These are phyloP conservation scores for Echinosophora koreensis DNA, from an alignment of 306 rosid species.

Conservation along the genomic window DNA sequence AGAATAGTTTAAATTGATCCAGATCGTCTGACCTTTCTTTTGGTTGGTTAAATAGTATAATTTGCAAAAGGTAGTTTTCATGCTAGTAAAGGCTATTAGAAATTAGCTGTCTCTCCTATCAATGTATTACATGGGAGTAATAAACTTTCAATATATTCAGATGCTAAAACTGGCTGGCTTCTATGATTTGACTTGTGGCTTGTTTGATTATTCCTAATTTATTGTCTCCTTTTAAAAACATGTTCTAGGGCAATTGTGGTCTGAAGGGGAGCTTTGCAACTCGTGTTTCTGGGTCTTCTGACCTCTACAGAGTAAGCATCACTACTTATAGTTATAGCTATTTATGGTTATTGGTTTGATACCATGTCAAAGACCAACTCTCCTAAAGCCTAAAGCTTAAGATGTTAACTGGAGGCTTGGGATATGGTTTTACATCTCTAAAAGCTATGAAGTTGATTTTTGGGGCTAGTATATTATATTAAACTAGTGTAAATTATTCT, in stretches of 20 bases:
- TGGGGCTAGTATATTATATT: conserved; percentile 25
- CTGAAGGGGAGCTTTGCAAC: conserved; percentile 94
- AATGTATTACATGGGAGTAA: conserved; percentile 20
- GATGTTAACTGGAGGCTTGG: conserved; percentile 15
- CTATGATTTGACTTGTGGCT: conserved; percentile 32
- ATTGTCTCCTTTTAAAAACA: conserved; percentile 39
- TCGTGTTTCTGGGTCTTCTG: conserved; percentile 96
- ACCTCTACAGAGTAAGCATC: conserved; percentile 81
- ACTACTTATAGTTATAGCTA: conserved; percentile 20
- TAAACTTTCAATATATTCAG: conserved; percentile 18
- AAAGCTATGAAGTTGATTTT: conserved; percentile 16
- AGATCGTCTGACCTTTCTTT: conserved; percentile 28
- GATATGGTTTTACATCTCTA: conserved; percentile 7
- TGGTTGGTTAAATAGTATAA: conserved; percentile 23
- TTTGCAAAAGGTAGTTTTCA: conserved; percentile 28
- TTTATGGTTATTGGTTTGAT: conserved; percentile 14
- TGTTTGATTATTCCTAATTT: conserved; percentile 38
- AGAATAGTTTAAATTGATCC: conserved; percentile 15
- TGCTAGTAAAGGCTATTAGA: conserved; percentile 14
- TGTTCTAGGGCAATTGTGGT: conserved; percentile 77
- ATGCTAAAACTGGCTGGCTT: conserved; percentile 4
- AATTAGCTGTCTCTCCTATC: conserved; percentile 13
- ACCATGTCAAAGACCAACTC: conserved; percentile 32
- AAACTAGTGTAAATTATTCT: conserved; percentile 23
- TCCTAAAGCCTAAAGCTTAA: conserved; percentile 30